phyloP scores from a whole-genome alignment of 257 asterid genomes.

The Petunia secreta region DNA sequence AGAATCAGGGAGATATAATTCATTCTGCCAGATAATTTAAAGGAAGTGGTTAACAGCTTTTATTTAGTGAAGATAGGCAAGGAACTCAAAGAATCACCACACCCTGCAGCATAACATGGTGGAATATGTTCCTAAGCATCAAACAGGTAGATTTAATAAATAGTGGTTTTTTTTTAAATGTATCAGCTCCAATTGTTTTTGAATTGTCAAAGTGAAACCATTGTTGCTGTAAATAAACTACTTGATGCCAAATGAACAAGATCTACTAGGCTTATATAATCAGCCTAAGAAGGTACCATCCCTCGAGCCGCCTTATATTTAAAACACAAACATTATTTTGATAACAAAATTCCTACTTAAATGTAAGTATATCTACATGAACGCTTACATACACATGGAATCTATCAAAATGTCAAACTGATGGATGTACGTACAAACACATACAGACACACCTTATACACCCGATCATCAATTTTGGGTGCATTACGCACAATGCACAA shows the following conservation, averaged over 20 bases:
- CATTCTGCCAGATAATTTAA: not conserved
- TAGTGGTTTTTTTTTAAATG: not conserved
- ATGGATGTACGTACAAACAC: not conserved
- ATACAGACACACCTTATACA: not conserved
- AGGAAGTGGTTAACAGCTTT: not conserved
- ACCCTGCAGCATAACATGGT: not conserved
- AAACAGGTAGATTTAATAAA: not conserved
- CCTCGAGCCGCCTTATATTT: not conserved
- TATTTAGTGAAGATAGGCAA: not conserved
- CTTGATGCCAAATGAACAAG: not conserved
- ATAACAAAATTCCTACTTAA: not conserved
- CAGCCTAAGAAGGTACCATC: not conserved
- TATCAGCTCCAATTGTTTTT: not conserved
- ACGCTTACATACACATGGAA: not conserved
- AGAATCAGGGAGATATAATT: not conserved
- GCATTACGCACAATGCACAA: too few species aligned
- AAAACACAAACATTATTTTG: not conserved
- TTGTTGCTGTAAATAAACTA: not conserved
- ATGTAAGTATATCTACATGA: not conserved
- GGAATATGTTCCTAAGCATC: too few species aligned
- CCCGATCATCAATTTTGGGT: too few species aligned
- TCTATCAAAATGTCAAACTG: not conserved
- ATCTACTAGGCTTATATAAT: not conserved
- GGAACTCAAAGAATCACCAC: not conserved
- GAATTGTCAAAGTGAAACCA: not conserved